Conservation (phyloP, 495 filamentous ascomycete genomes). For the Jackrogersella minutella region DNA sequence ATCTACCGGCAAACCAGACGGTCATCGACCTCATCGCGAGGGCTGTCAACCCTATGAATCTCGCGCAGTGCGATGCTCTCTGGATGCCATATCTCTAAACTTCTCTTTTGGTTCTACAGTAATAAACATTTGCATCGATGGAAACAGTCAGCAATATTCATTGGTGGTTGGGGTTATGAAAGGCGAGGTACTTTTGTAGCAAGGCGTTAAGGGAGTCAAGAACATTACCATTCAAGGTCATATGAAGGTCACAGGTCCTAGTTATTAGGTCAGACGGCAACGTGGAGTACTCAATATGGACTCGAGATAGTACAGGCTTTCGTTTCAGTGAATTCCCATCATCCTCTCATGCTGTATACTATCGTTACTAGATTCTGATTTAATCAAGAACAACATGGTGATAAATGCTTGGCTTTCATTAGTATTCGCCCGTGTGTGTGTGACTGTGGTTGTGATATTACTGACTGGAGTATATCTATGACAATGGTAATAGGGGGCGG, state of each 20-base stretch:
- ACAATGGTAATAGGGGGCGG: too few relatives aligned
- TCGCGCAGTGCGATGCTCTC: constrained; percentile 85
- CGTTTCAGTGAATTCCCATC: too few relatives aligned
- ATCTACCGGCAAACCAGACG: constrained; percentile 93
- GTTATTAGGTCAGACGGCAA: neutral
- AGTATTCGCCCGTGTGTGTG: too few relatives aligned
- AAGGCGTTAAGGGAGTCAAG: constrained; percentile 27
- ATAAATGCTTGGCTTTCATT: neutral
- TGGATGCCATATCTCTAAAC: constrained; percentile 95
- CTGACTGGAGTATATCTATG: too few relatives aligned
- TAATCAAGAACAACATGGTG: too few relatives aligned
- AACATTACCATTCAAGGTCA: neutral
- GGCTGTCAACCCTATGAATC: constrained; percentile 84
- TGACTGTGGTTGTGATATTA: too few relatives aligned
- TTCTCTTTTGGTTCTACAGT: neutral
- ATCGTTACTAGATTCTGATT: too few relatives aligned
- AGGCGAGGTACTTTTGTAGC: constrained; percentile 23
- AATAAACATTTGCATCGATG: too few relatives aligned
- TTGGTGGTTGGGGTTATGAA: neutral
- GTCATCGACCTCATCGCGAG: constrained; percentile 88
- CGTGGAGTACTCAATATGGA: too few relatives aligned
- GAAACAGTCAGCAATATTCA: neutral
- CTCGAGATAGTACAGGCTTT: neutral
- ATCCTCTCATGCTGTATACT: too few relatives aligned
- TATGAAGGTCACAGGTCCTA: neutral